phyloP scores from a whole-genome alignment of 441 rosid species.

The Populus trichocarpa region DNA sequence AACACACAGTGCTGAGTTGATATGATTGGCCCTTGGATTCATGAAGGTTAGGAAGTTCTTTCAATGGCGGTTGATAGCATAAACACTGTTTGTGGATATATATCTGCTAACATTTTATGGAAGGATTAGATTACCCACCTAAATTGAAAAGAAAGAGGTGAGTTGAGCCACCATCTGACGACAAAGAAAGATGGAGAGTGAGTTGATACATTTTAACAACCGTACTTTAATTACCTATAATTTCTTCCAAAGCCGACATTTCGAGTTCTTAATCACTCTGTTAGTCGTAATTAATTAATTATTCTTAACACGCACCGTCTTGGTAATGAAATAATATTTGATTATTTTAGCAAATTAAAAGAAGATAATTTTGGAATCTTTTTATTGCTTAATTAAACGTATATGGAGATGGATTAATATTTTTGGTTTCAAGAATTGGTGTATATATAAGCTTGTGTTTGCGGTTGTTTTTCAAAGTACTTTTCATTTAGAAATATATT shows the following conservation, averaged over 20 bases:
- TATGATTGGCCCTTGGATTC: no score
- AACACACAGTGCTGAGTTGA: background rate
- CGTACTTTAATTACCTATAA: background rate
- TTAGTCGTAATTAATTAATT: no score
- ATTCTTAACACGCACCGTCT: background rate
- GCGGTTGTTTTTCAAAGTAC: no score
- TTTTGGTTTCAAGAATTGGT: constrained; percentile 12
- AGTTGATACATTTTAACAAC: background rate
- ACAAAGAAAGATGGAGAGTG: background rate
- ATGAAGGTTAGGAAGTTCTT: constrained; percentile 7
- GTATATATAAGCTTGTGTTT: no score
- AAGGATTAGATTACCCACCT: constrained; percentile 16
- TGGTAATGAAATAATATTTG: background rate
- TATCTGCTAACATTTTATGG: constrained; percentile 3
- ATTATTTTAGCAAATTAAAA: background rate
- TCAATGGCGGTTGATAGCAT: background rate
- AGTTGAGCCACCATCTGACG: constrained; percentile 16
- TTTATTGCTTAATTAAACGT: background rate
- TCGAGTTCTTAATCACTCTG: background rate
- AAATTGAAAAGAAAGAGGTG: constrained; percentile 8
- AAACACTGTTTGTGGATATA: background rate
- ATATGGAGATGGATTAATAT: constrained; percentile 9
- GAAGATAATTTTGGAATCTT: background rate
- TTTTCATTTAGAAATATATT: no score
- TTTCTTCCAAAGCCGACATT: background rate